Evolutionary conservation across 2,329 filamentous ascomycete species (phyloP), one percentile per base, ranked within the genome.

Genomic region (Trichoderma sp.): DNA sequence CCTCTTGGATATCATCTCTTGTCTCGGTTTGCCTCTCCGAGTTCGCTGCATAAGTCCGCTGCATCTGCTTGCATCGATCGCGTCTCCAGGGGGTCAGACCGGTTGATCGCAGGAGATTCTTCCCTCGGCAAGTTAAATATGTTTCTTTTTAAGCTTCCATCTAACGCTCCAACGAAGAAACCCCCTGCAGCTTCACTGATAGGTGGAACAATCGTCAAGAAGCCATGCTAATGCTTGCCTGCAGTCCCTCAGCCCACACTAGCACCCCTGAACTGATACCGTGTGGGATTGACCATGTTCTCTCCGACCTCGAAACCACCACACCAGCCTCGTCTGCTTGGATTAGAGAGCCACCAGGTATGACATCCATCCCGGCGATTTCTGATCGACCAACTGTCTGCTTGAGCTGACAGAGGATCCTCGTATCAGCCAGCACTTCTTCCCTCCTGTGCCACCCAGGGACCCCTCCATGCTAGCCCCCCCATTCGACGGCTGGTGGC

Each of bases 81-180:
- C 14, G 19, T 12, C 14, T 24, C 5, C 45, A 26, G 45, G 15
- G 34, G 34, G 21, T 34, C 30, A 28, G 19, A 43, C 21, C 17
- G 34, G 24, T 44, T n/a, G 19, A 5, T 12, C 21, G 10, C 7
- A 19, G 57, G 34, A 14, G 9, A 5, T n/a, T 10, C 45, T 43
- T 17, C 47, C 34, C 26, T 51, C 50, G 57, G 58, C 43, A 43
- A 62, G 48, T 21, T 43, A 30, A 52, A 30, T 19, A 62, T 52
- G 34, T 54, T 62, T 62, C 39, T 62, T 52, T 62, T 62, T 62
- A 62, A 62, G 58, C 58, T 62, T 62, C 58, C n/a, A 26, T 34
- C 44, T 34, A 41, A 19, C 48, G 44, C 39, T 24, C 21, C n/a
- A 17, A 30, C 48, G n/a, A 19, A 4, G n/a, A 45, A 1, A 44